Evolutionary conservation across 2,329 filamentous ascomycete species (phyloP), one percentile per base, ranked within the genome.

Genomic region (Microsporum ferrugineum): DNA sequence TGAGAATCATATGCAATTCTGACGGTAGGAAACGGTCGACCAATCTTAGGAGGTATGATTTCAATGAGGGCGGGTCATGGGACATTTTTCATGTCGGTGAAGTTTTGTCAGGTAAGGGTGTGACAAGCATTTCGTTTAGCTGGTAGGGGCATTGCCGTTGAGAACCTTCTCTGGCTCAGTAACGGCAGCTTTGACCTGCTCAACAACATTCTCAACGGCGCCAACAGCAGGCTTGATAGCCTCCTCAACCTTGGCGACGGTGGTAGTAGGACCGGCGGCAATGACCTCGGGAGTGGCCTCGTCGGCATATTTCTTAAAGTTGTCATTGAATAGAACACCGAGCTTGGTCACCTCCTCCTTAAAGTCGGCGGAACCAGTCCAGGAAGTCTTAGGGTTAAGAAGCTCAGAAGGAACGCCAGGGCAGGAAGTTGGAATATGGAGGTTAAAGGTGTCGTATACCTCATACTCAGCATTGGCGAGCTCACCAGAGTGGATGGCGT

Each of bases 401-500:
- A 99, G 83, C 79, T 97, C 92, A 63, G 84, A 81, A 58, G 94
- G 94, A 6, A 99, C 94, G 72, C 86, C 87, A 66, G 88, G 85
- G 83, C 92, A 97, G 57, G 84, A 80, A 80, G 88, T 96, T 75
- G 94, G 94, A n/a, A 99, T 90, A 72, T 88, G 84, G 62, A 99
- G 87, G 82, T 96, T 96, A 86, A 99, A 99, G 66, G 91, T 86
- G 45, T 91, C 90, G 79, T 99, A 99, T 67, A 80, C 90, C 82
- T 99, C 94, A 79, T 89, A 99, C 77, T 95, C 88, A 65, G 84
- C 87, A 70, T 95, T 88, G 72, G 91, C 91, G 68, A 99, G 89
- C 79, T 96, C 90, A 69, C 94, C 94, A 59, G 85, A 91, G 87
- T 99, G 94, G 79, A 99, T 96, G 73, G 92, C 88, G 76, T 99